Evolutionary conservation across 1,139 yeast species (phyloP).

Genomic region (Pichia sp.): DNA sequence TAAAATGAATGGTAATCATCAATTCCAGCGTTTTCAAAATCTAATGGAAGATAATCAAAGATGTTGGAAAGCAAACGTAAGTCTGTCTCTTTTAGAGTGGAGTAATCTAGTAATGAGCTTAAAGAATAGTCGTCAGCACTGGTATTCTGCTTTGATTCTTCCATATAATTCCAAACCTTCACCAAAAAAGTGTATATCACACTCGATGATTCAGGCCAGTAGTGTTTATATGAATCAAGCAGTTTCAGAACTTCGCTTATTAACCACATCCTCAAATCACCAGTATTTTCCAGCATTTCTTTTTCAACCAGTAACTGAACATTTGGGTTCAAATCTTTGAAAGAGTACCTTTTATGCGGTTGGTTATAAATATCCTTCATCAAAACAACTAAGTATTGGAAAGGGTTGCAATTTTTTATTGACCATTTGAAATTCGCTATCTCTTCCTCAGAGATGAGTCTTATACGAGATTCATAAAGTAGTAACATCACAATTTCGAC

Average conservation of each 20-base stretch:
- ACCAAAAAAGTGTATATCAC: not conserved
- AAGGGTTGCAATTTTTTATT: not conserved
- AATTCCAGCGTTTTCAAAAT: too few species aligned
- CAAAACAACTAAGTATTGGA: not conserved
- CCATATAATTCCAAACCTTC: not conserved
- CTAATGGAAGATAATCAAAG: too few species aligned
- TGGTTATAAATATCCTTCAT: not conserved
- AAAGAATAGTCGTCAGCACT: not conserved
- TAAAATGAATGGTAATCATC: too few species aligned
- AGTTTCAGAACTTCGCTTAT: not conserved
- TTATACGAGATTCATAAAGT: not conserved
- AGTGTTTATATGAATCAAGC: not conserved
- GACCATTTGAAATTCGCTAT: constrained; percentile 2
- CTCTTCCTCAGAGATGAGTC: not conserved
- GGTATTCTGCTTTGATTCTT: not conserved
- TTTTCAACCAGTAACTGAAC: not conserved
- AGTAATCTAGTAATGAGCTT: not conserved
- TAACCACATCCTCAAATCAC: not conserved
- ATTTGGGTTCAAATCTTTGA: not conserved
- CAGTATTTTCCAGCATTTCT: not conserved
- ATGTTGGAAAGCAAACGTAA: too few species aligned
- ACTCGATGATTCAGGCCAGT: not conserved
- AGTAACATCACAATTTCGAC: constrained; percentile 1
- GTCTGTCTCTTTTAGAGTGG: not conserved
- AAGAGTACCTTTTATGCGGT: not conserved